Evolutionary conservation across 108 stramenopile genomes (phyloP), one percentile per base, ranked within the genome.

Genomic region (Stephanodiscus minutulus): DNA sequence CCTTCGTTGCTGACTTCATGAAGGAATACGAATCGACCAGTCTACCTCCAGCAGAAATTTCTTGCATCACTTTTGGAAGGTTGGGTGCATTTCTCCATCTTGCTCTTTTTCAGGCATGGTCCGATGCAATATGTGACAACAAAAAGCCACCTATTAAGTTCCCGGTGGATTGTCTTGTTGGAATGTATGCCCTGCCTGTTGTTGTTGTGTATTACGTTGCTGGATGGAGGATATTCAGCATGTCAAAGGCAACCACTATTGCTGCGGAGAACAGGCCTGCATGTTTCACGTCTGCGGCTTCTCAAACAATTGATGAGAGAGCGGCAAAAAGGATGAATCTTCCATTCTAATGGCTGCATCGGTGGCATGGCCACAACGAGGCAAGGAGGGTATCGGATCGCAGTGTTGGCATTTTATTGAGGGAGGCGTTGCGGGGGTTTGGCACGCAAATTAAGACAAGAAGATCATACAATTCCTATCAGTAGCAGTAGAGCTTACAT

Each of bases 101-200:
- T 28, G 27, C 28, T 0, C 36, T 68, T 21, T 68, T 54, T 54
- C 20, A 56, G 1, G 52, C 22, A 44, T 68, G 66, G 66, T 50
- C 50, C 7, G 33, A 58, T 41, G 35, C 66, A 27, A 22, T 44
- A 25, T n/a, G 25, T 21, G 27, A 55, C 22, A 11, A 36, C 0
- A 53, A 68, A 36, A 46, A 10, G 1, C 66, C 66, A 39, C 66
- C 9, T 1, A 37, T 68, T 29, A 7, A 31, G 37, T 53, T 56
- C 21, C 66, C 66, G 2, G 25, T 10, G 36, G 17, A 68, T 13
- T 39, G 47, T 52, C 21, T 68, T n/a, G 53, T 68, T 13, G 56
- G 50, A 18, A 68, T 28, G 17, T 68, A 68, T 29, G 48, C 66
- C 22, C 9, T n/a, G 31, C 52, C 66, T 24, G 66, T 68, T n/a